Evolutionary conservation across 2,329 filamentous ascomycete genomes (phyloP).

Genomic region (Botrytis squamosa): DNA sequence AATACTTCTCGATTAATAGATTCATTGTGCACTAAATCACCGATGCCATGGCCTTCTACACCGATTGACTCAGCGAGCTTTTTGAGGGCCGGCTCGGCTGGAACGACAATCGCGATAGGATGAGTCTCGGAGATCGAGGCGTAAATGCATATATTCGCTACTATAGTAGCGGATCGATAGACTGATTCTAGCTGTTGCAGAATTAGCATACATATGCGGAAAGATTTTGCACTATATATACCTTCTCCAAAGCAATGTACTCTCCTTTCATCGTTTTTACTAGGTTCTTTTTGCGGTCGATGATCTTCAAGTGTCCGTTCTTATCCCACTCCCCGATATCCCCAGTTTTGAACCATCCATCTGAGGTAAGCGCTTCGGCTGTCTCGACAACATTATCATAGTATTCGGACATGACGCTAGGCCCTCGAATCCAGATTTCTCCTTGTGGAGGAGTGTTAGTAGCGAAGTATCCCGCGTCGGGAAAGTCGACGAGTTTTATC

Average conservation of each 20-base stretch:
- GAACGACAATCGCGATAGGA: constrained; percentile 75
- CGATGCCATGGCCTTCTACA: neutral
- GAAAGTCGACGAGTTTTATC: constrained; percentile 85
- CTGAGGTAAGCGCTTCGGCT: constrained; percentile 65
- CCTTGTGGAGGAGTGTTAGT: constrained; percentile 57
- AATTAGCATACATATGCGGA: constrained; percentile 18
- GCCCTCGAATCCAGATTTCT: constrained; percentile 76
- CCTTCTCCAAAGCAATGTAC: constrained; percentile 92
- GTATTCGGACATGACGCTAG: constrained; percentile 79
- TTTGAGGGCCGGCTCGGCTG: constrained; percentile 39
- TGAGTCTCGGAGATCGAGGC: constrained; percentile 71
- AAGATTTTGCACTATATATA: constrained; percentile 21
- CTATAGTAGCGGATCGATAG: constrained; percentile 73
- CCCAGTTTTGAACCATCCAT: constrained; percentile 88
- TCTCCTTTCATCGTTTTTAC: constrained; percentile 76
- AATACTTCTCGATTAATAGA: constrained; percentile 6
- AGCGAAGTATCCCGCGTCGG: constrained; percentile 76
- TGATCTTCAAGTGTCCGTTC: constrained; percentile 83
- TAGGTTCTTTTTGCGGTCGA: constrained; percentile 54
- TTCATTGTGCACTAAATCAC: constrained; percentile 12
- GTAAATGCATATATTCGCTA: constrained; percentile 83
- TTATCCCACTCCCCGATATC: constrained; percentile 79
- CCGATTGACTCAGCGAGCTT: constrained; percentile 15
- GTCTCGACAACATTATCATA: constrained; percentile 72
- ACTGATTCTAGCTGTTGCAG: constrained; percentile 68